Evolutionary conservation across 805 yeast genomes (phyloP).

Genomic region (Yamadazyma paraphyllophila): DNA sequence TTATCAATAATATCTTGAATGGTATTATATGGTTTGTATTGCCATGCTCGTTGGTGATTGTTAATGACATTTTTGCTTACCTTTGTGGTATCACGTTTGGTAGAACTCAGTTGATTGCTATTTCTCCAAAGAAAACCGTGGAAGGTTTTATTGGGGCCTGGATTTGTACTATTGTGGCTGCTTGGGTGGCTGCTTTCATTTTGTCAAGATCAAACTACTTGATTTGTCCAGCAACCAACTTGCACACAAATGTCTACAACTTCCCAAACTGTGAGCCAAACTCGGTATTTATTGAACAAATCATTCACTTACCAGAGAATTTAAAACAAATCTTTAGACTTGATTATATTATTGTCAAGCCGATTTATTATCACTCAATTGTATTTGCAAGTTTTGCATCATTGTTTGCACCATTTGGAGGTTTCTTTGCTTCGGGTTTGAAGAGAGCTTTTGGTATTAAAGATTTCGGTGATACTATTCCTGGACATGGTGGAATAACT

Average conservation of each 20-base stretch:
- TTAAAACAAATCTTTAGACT: constrained; percentile 45
- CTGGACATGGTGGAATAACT: constrained; percentile 98
- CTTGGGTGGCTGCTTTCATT: constrained; percentile 61
- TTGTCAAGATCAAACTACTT: constrained; percentile 68
- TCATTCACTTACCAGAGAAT: constrained; percentile 70
- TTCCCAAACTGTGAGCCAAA: constrained; percentile 75
- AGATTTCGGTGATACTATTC: constrained; percentile 97
- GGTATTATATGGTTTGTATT: constrained; percentile 94
- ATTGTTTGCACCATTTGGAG: constrained; percentile 96
- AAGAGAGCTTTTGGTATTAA: constrained; percentile 95
- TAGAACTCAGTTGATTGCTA: constrained; percentile 83
- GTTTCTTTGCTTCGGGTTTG: constrained; percentile 96
- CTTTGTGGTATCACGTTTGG: constrained; percentile 97
- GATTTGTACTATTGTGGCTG: constrained; percentile 83
- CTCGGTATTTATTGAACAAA: constrained; percentile 84
- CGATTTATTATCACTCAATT: constrained; percentile 87
- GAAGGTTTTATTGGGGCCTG: constrained; percentile 98
- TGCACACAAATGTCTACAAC: constrained; percentile 59
- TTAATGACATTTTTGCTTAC: constrained; percentile 94
- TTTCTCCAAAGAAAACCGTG: constrained; percentile 95
- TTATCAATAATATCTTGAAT: constrained; percentile 81
- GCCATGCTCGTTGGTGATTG: constrained; percentile 88
- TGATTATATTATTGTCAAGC: constrained; percentile 62
- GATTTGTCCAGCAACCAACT: constrained; percentile 82
- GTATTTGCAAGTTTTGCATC: constrained; percentile 93